Percentiles rank a stretch among this genome's conserved stretches.
These are phyloP conservation scores for Nemophila menziesii DNA, from an alignment of 257 asterid species.

Conservation along the genomic window DNA sequence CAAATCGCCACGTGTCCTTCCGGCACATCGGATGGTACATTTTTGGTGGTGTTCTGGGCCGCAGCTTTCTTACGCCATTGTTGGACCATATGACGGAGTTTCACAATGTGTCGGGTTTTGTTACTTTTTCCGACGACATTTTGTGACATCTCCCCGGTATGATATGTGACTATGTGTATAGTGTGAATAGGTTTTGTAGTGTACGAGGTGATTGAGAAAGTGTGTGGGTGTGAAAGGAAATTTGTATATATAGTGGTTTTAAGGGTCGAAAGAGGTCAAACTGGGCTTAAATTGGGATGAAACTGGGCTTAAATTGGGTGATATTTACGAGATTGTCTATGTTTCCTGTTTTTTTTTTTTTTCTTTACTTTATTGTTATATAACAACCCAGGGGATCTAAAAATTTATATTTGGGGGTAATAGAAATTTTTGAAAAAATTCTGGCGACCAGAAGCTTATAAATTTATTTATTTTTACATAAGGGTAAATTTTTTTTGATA, in stretches of 20 bases:
- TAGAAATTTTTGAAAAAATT: too few relatives aligned
- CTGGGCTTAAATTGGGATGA: conserved; percentile 1
- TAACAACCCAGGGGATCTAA: too few relatives aligned
- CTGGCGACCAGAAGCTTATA: too few relatives aligned
- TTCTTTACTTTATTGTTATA: too few relatives aligned
- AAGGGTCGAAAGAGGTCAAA: neutral
- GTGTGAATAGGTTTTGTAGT: neutral
- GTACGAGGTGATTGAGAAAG: neutral
- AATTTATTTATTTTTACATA: too few relatives aligned
- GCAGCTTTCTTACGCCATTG: conserved; percentile 56
- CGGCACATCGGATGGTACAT: conserved; percentile 56
- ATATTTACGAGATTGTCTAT: conserved; percentile 16
- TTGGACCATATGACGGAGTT: conserved; percentile 60
- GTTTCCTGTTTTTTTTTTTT: neutral
- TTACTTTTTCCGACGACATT: conserved; percentile 26
- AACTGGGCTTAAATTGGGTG: conserved; percentile 12
- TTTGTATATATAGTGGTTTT: neutral
- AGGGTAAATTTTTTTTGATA: too few relatives aligned
- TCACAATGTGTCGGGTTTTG: conserved; percentile 48
- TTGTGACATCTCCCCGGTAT: conserved; percentile 1
- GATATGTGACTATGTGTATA: neutral
- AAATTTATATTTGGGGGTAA: too few relatives aligned
- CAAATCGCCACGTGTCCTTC: conserved; percentile 69
- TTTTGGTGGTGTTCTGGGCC: conserved; percentile 5
- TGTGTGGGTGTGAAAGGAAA: neutral